These are phyloP conservation scores for Capronia coronata DNA, from an alignment of 2,329 filamentous ascomycete species.

Conservation along the genomic window DNA sequence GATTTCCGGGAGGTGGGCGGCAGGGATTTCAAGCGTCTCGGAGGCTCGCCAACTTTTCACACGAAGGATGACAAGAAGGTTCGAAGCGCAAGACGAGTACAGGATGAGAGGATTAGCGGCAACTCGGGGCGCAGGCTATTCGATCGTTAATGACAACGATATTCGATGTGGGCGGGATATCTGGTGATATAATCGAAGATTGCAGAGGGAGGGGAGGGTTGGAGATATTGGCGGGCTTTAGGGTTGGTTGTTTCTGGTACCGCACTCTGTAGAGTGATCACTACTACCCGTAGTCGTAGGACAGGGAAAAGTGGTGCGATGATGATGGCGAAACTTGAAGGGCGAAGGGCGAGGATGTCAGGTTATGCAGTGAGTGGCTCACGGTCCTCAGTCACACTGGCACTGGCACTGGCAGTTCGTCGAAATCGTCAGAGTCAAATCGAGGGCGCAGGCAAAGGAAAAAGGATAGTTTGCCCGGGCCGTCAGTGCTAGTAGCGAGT, in stretches of 20 bases:
- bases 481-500: not conserved
- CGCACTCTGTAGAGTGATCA: not conserved
- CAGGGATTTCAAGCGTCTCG: conserved; percentile 21
- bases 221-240: conserved; percentile 9
- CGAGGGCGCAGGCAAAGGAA: not conserved
- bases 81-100: conserved; percentile 4
- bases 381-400: too few species aligned
- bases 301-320: conserved; percentile 12
- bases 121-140: not conserved
- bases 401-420: too few species aligned
- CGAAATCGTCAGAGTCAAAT: not conserved
- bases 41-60: conserved; percentile 2
- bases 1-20: conserved; percentile 23
- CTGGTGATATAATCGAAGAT: conserved; percentile 21
- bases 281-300: conserved; percentile 3
- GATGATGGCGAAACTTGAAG: conserved; percentile 5
- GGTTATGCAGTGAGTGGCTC: not conserved
- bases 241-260: not conserved
- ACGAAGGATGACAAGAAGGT: conserved; percentile 2
- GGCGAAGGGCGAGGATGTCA: not conserved
- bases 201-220: conserved; percentile 13
- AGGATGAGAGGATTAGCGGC: conserved; percentile 9
- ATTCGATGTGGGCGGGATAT: conserved; percentile 4
- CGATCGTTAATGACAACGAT: conserved; percentile 18
- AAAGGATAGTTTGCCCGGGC: not conserved